Evolutionary conservation across 257 asterid species (phyloP), one percentile per base, ranked within the genome.

Genomic region (Gentiana straminea): DNA sequence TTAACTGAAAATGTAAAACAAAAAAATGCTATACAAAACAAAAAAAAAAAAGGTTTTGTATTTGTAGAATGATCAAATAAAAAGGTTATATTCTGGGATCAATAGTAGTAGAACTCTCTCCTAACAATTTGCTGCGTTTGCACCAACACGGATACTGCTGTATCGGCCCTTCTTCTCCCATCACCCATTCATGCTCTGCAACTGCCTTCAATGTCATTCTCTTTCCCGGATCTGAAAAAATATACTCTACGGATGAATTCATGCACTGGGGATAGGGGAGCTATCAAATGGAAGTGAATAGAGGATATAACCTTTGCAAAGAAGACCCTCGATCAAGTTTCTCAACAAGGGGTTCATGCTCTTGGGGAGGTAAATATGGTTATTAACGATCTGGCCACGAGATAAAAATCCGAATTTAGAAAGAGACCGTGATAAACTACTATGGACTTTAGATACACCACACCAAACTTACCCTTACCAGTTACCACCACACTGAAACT

Each of bases 241-340:
- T 8, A 45, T 41, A 15, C 9, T 24, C 58, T 44, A 48, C 24
- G 24, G 24, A 24, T 24, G 24, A 24, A 24, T 24, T 0, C 24
- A 24, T 24, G 46, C 46, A 41, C 9, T 34, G 34, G 49, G 45
- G 32, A 52, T n/a, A 24, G 39, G 37, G 36, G 12, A 24, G 35
- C 6, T 41, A 41, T 41, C 46, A 41, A 41, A 7, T 4, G 9
- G 1, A 41, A 41, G 9, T 41, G 46, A 10, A 41, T 5, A 41
- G 4, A 56, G 58, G 49, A 79, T 0, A 52, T 0, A 52, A 85
- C 96, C 96, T 86, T 90, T 90, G 81, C 90, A 79, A 47, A 90
- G 98, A 65, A 86, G 94, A 49, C 98, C 95, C 73, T 86, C 83
- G 3, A 86, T 70, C 43, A 90, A 75, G 77, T 80, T 74, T 63